Evolutionary conservation across 192 early-diverging fungal species (phyloP).

Genomic region (Linnemannia schmuckeri): DNA sequence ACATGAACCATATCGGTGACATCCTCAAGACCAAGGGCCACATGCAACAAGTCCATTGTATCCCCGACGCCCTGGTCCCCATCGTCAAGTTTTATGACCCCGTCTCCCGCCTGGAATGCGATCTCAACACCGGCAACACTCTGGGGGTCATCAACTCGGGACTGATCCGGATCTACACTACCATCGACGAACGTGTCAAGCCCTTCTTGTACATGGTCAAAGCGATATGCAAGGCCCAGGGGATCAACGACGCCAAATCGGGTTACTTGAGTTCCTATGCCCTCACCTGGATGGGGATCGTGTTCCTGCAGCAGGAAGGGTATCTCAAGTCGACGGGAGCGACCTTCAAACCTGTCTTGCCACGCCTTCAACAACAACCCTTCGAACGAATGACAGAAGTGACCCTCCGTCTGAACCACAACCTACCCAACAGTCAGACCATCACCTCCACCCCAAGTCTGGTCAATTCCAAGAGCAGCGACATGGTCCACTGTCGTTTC

Average conservation of each 20-base stretch:
- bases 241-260: conserved; percentile 31
- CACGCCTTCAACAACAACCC: conserved; percentile 38
- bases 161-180: conserved; percentile 41
- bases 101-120: conserved; percentile 34
- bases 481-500: conserved; percentile 30
- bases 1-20: conserved; percentile 32
- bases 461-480: conserved; percentile 19
- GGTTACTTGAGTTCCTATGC: conserved; percentile 49
- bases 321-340: not conserved
- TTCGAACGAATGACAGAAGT: conserved; percentile 27
- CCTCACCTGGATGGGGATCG: conserved; percentile 44
- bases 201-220: conserved; percentile 58
- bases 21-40: conserved; percentile 18
- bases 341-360: conserved; percentile 20
- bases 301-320: conserved; percentile 32
- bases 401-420: conserved; percentile 22
- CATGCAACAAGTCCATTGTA: conserved; percentile 32
- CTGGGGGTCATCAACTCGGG: conserved; percentile 54
- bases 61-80: conserved; percentile 47
- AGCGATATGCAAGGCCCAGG: conserved; percentile 42
- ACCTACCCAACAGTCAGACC: conserved; percentile 6
- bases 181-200: conserved; percentile 50
- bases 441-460: conserved; percentile 11
- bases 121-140: conserved; percentile 54
- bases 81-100: conserved; percentile 58